These are phyloP conservation scores for Cladosporium oxysporum DNA, from an alignment of 2,329 filamentous ascomycete genomes.

Conservation along the genomic window DNA sequence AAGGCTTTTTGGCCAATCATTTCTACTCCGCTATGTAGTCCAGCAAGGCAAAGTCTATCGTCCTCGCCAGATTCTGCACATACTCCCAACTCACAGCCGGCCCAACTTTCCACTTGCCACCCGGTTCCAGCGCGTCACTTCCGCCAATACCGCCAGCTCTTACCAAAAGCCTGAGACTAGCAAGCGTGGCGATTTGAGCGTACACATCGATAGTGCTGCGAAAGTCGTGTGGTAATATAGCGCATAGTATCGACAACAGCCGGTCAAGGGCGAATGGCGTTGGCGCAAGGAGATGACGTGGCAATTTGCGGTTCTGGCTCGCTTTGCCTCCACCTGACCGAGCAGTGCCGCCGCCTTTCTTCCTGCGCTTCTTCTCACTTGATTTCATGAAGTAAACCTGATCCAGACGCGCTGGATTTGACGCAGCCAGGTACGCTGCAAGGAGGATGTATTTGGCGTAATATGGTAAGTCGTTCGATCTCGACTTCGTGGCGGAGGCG, in stretches of 20 bases:
- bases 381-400: slow-evolving; percentile 73
- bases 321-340: slow-evolving; percentile 32
- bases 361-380: slow-evolving; percentile 54
- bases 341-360: slow-evolving; percentile 49
- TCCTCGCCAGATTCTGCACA: slow-evolving; percentile 67
- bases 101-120: slow-evolving; percentile 75
- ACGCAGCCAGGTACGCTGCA: slow-evolving; percentile 77
- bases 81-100: slow-evolving; percentile 70
- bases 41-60: slow-evolving; percentile 74
- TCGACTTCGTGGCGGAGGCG: slow-evolving; percentile 24
- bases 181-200: slow-evolving; percentile 67
- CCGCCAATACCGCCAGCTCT: slow-evolving; percentile 60
- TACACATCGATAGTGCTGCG: slow-evolving; percentile 50
- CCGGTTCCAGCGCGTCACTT: slow-evolving; percentile 66
- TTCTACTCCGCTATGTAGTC: slow-evolving; percentile 70
- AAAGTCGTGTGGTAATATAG: slow-evolving; percentile 56
- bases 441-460: slow-evolving; percentile 73
- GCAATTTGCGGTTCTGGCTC: slow-evolving; percentile 65
- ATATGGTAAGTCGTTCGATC: slow-evolving; percentile 60
- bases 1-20: neutral
- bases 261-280: slow-evolving; percentile 77
- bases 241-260: slow-evolving; percentile 74
- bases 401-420: slow-evolving; percentile 75
- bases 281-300: slow-evolving; percentile 73
- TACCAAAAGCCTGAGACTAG: slow-evolving; percentile 68